These are phyloP conservation scores for Daedaleopsis sinensis DNA, from an alignment of 768 basidiomycete species.

Conservation along the genomic window DNA sequence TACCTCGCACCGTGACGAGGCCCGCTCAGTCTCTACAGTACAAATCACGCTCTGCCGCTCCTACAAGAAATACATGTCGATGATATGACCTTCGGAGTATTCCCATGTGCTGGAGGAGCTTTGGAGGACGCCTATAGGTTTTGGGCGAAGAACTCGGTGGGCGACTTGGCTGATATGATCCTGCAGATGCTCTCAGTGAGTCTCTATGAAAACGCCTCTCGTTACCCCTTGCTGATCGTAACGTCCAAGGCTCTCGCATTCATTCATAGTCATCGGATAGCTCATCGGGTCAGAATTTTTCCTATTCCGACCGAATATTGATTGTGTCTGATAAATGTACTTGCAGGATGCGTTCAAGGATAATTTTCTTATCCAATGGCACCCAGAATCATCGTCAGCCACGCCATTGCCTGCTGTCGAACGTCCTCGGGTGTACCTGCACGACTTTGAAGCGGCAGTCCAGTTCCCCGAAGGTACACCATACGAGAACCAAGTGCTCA, in stretches of 20 bases:
- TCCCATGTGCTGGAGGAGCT: slow-evolving; percentile 26
- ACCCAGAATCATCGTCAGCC: slow-evolving; percentile 29
- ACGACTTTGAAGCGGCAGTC: slow-evolving; percentile 36
- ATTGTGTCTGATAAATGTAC: neutral
- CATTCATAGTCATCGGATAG: slow-evolving; percentile 27
- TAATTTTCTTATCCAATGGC: slow-evolving; percentile 37
- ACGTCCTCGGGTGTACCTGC: slow-evolving; percentile 35
- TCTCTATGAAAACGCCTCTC: neutral
- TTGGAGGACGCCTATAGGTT: slow-evolving; percentile 14
- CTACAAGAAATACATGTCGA: slow-evolving; percentile 29
- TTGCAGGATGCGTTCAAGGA: slow-evolving; percentile 34
- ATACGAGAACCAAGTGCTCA: slow-evolving; percentile 5
- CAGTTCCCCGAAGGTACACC: slow-evolving; percentile 28
- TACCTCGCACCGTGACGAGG: slow-evolving; percentile 27
- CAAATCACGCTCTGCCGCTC: slow-evolving; percentile 34
- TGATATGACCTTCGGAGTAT: slow-evolving; percentile 33
- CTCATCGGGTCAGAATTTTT: slow-evolving; percentile 30
- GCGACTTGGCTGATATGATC: slow-evolving; percentile 35
- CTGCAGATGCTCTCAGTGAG: slow-evolving; percentile 34
- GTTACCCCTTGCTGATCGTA: neutral
- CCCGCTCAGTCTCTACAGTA: neutral
- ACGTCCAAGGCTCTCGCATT: slow-evolving; percentile 24
- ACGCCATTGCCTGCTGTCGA: neutral
- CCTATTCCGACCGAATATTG: neutral
- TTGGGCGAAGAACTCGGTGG: slow-evolving; percentile 35